Conservation (phyloP, 139 green algal species). For the Chlorella sp. region DNA sequence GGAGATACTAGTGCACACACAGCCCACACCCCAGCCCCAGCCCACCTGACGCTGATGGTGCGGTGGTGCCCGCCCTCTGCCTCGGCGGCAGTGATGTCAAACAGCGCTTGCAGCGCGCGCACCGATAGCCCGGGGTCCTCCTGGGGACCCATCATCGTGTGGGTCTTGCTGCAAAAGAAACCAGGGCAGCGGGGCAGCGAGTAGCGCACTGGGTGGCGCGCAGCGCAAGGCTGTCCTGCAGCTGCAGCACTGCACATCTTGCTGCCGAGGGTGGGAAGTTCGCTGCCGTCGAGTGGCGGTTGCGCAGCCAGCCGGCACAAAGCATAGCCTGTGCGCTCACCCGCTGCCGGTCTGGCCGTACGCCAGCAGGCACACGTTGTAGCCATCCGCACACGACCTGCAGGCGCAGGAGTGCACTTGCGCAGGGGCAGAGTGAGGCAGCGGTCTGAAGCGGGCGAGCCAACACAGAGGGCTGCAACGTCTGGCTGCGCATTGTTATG, state of each 20-base stretch:
- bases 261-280: no score
- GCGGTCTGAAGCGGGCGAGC: no score
- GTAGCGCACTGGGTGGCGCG: not conserved
- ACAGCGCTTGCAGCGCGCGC: conserved; percentile 50
- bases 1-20: no score
- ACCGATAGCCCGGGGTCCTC: conserved; percentile 55
- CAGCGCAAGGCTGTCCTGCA: no score
- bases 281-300: no score
- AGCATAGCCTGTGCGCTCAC: not conserved
- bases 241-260: no score
- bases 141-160: conserved; percentile 48
- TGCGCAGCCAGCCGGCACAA: no score
- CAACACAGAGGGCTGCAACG: no score
- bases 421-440: no score
- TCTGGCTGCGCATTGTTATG: no score
- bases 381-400: conserved; percentile 60
- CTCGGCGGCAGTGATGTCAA: conserved; percentile 24
- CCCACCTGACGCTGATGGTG: conserved; percentile 26
- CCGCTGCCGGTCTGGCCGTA: conserved; percentile 56
- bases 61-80: conserved; percentile 1
- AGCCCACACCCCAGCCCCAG: not conserved
- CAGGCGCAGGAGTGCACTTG: no score
- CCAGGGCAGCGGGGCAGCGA: no score
- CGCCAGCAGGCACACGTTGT: conserved; percentile 58
- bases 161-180: conserved; percentile 40